These are phyloP conservation scores for Monilinia laxa DNA, from an alignment of 2,329 filamentous ascomycete species.

Conservation along the genomic window DNA sequence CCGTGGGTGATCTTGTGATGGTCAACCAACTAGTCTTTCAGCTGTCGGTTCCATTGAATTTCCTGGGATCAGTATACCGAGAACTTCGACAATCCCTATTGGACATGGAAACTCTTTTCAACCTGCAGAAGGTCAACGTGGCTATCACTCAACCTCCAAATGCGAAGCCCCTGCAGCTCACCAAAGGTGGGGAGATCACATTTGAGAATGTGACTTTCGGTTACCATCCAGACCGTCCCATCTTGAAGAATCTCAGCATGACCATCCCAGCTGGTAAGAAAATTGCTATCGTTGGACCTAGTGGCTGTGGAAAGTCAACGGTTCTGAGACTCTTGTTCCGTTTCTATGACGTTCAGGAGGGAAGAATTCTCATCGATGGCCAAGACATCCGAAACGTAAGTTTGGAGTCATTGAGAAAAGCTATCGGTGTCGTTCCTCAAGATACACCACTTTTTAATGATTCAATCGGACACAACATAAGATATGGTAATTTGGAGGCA, in stretches of 20 bases:
- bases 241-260: conserved; percentile 78
- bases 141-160: conserved; percentile 74
- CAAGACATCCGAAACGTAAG: conserved; percentile 86
- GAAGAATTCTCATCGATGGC: conserved; percentile 85
- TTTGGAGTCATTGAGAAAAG: conserved; percentile 76
- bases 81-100: conserved; percentile 91
- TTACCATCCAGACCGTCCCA: conserved; percentile 83
- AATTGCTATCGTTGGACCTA: conserved; percentile 91
- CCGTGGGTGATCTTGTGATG: conserved; percentile 96
- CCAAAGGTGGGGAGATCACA: conserved; percentile 79
- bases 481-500: conserved; percentile 81
- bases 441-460: conserved; percentile 98
- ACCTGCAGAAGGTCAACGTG: conserved; percentile 93
- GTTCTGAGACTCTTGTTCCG: conserved; percentile 88
- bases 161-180: conserved; percentile 70
- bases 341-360: conserved; percentile 85
- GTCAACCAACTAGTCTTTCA: conserved; percentile 99
- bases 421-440: conserved; percentile 94
- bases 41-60: conserved; percentile 93
- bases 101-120: conserved; percentile 99
- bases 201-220: conserved; percentile 96
- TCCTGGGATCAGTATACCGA: conserved; percentile 95
- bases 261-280: conserved; percentile 96
- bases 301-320: conserved; percentile 94
- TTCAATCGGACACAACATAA: conserved; percentile 92